A percentile compares a stretch with the other conserved stretches of the same genome.
phyloP scores from a whole-genome alignment of 306 rosid species.

The Nissolia schottii region DNA sequence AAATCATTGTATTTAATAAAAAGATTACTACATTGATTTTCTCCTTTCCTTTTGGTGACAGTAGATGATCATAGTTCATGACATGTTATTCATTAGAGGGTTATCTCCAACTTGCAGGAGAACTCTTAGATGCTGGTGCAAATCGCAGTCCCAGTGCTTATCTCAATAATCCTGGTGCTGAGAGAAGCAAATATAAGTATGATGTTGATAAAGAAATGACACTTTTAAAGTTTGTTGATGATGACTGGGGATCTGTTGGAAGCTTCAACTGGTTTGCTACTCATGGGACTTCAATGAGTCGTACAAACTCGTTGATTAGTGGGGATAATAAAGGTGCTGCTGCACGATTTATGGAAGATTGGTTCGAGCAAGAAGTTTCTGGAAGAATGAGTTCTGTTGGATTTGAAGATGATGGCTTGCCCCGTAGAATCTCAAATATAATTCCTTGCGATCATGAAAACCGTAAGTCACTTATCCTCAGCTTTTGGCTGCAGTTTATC shows the following conservation, averaged over 20 bases:
- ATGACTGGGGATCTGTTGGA: constrained; percentile 84
- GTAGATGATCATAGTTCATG: constrained; percentile 11
- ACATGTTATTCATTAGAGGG: background rate
- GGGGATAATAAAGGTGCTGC: constrained; percentile 98
- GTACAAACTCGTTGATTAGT: constrained; percentile 71
- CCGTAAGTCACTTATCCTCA: constrained; percentile 34
- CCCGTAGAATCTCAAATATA: constrained; percentile 43
- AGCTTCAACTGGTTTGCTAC: constrained; percentile 96
- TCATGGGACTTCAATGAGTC: constrained; percentile 98
- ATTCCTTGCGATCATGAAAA: constrained; percentile 33
- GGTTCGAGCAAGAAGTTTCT: constrained; percentile 55
- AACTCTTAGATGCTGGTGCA: constrained; percentile 75
- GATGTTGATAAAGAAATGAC: constrained; percentile 88
- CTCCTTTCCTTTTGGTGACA: background rate
- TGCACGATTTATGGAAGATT: constrained; percentile 94
- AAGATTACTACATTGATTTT: background rate
- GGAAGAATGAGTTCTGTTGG: constrained; percentile 8
- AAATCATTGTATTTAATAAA: background rate
- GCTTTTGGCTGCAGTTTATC: constrained; percentile 14
- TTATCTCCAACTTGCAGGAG: constrained; percentile 55
- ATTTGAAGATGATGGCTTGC: constrained; percentile 26
- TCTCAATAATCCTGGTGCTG: constrained; percentile 75
- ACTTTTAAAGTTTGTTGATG: constrained; percentile 79
- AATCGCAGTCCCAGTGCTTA: constrained; percentile 96
- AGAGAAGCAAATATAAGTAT: constrained; percentile 65